Conservation (phyloP, 2,329 filamentous ascomycete species). For the Penicillium digitatum region DNA sequence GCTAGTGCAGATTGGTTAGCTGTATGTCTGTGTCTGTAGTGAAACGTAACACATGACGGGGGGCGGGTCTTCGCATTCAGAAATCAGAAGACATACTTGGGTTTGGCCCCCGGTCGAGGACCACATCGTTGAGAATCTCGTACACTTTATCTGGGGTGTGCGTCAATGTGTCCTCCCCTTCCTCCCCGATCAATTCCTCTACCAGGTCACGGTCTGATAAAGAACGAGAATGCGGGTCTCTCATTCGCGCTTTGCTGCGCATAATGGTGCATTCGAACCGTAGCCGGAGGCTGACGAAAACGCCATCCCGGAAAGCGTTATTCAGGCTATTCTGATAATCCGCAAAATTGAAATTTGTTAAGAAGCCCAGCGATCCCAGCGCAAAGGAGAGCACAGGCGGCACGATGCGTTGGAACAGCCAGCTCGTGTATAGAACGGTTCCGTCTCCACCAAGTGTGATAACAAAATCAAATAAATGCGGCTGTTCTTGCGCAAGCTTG, state of each 20-base stretch:
- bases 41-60: background rate
- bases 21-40: background rate
- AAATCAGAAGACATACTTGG: constrained; percentile 63
- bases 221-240: constrained; percentile 19
- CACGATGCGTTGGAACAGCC: constrained; percentile 93
- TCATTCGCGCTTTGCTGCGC: constrained; percentile 52
- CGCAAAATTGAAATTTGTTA: constrained; percentile 94
- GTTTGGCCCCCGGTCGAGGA: constrained; percentile 89
- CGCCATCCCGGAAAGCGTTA: constrained; percentile 72
- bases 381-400: constrained; percentile 90
- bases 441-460: constrained; percentile 91
- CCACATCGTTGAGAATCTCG: constrained; percentile 95
- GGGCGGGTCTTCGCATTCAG: background rate
- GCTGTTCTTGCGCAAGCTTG: constrained; percentile 69
- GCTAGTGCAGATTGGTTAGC: constrained; percentile 48
- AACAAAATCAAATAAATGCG: constrained; percentile 89
- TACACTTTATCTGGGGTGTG: constrained; percentile 79
- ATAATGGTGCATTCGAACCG: constrained; percentile 93
- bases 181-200: constrained; percentile 84
- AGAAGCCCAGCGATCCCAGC: constrained; percentile 84
- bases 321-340: constrained; percentile 66
- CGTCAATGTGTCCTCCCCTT: constrained; percentile 76
- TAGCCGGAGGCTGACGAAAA: constrained; percentile 80
- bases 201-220: constrained; percentile 64
- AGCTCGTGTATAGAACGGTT: constrained; percentile 94